These are phyloP conservation scores for Nosema granulosis DNA, from an alignment of 371 early-diverging fungal species.

Conservation along the genomic window DNA sequence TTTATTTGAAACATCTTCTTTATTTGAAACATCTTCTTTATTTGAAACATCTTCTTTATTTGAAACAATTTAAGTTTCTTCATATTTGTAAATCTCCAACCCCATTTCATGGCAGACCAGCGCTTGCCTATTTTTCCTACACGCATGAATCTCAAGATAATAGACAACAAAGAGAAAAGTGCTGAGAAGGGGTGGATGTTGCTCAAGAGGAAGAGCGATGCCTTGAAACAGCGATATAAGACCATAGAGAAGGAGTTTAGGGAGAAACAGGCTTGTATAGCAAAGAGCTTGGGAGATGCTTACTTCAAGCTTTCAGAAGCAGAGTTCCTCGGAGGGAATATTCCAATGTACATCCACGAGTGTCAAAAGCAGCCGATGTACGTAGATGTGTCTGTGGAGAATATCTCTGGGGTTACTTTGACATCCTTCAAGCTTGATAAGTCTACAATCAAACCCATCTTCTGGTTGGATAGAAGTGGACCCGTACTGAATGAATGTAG, in stretches of 20 bases:
- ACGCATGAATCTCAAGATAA: constrained; percentile 78
- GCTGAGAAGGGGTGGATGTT: constrained; percentile 95
- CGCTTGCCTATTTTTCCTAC: constrained; percentile 66
- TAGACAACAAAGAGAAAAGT: constrained; percentile 88
- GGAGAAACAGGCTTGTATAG: constrained; percentile 76
- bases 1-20: too few relatives aligned
- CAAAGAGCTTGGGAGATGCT: constrained; percentile 88
- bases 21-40: too few relatives aligned
- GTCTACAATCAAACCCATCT: constrained; percentile 57
- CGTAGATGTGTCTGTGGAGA: constrained; percentile 38
- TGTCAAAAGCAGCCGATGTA: constrained; percentile 51
- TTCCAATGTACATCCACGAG: constrained; percentile 65
- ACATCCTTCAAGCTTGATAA: constrained; percentile 45
- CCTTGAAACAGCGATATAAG: constrained; percentile 85
- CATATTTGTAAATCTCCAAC: too few relatives aligned
- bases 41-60: too few relatives aligned
- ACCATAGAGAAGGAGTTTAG: constrained; percentile 85
- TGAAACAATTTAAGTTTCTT: too few relatives aligned
- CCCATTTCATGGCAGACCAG: constrained; percentile 41
- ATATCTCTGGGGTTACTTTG: constrained; percentile 57
- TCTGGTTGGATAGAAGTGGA: constrained; percentile 93
- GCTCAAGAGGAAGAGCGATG: constrained; percentile 73
- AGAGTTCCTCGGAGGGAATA: constrained; percentile 88
- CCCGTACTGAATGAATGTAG: constrained; percentile 85
- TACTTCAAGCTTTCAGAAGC: constrained; percentile 93